These are phyloP conservation scores for Fusarium protoensiforme DNA, from an alignment of 2,329 filamentous ascomycete species.

Conservation along the genomic window DNA sequence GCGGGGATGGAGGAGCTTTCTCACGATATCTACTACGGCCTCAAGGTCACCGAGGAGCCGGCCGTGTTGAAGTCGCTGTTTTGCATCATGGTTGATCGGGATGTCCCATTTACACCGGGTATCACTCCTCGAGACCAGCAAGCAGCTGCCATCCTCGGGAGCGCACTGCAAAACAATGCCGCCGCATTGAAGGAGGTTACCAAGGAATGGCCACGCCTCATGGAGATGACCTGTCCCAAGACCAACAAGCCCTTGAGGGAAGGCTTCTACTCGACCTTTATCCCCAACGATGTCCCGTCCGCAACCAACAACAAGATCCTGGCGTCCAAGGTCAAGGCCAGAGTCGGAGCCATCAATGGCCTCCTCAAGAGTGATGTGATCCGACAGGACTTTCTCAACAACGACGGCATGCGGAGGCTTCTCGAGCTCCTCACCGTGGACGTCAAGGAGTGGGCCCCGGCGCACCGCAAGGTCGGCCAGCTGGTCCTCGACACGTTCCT, in stretches of 20 bases:
- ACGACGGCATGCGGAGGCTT: slow-evolving; percentile 64
- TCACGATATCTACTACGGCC: slow-evolving; percentile 77
- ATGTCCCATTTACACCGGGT: slow-evolving; percentile 39
- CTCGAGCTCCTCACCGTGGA: slow-evolving; percentile 62
- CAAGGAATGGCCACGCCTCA: slow-evolving; percentile 58
- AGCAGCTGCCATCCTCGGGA: slow-evolving; percentile 68
- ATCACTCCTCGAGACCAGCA: slow-evolving; percentile 57
- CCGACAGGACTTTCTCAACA: slow-evolving; percentile 64
- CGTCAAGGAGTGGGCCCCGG: slow-evolving; percentile 60
- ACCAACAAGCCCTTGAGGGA: slow-evolving; percentile 46
- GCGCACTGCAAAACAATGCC: slow-evolving; percentile 73
- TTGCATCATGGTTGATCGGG: slow-evolving; percentile 60
- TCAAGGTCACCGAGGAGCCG: slow-evolving; percentile 68
- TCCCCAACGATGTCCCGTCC: slow-evolving; percentile 43
- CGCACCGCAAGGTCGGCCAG: slow-evolving; percentile 66
- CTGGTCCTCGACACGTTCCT: slow-evolving; percentile 74
- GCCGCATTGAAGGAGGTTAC: slow-evolving; percentile 65
- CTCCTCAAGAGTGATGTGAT: slow-evolving; percentile 66
- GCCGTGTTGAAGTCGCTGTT: slow-evolving; percentile 66
- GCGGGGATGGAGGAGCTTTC: slow-evolving; percentile 71
- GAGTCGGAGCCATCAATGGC: slow-evolving; percentile 64
- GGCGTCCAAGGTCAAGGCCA: slow-evolving; percentile 48
- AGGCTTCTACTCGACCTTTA: slow-evolving; percentile 55
- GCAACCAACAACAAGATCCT: slow-evolving; percentile 37
- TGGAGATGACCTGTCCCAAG: slow-evolving; percentile 51